Conservation (phyloP, 2,329 filamentous ascomycete genomes). For the Epichloe gansuensis region DNA sequence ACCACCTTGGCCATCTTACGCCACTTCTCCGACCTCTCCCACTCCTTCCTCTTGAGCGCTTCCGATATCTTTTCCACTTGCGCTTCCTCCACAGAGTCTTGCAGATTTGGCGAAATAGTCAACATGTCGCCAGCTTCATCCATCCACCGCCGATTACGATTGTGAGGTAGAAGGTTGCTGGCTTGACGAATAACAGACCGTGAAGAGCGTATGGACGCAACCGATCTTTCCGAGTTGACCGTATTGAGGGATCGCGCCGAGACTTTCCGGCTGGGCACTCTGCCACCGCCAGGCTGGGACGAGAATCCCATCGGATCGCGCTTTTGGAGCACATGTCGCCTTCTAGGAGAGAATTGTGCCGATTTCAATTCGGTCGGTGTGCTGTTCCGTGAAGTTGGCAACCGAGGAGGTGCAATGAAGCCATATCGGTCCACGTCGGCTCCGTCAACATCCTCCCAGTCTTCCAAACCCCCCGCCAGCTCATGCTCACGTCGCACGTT, state of each 20-base stretch:
- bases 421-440: conserved; percentile 54
- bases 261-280: conserved; percentile 39
- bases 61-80: conserved; percentile 39
- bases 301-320: conserved; percentile 24
- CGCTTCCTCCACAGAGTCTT: conserved; percentile 43
- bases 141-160: conserved; percentile 46
- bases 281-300: conserved; percentile 25
- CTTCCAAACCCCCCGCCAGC: conserved; percentile 49
- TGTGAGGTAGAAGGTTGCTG: conserved; percentile 46
- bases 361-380: conserved; percentile 30
- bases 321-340: conserved; percentile 31
- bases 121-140: conserved; percentile 58
- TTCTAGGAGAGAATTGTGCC: conserved; percentile 31
- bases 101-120: conserved; percentile 42
- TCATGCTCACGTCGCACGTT: conserved; percentile 28
- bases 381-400: conserved; percentile 26
- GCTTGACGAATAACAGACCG: conserved; percentile 44
- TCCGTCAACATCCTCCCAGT: conserved; percentile 52
- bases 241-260: conserved; percentile 47
- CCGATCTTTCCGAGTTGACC: conserved; percentile 39
- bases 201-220: conserved; percentile 38
- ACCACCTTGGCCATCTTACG: conserved; percentile 50
- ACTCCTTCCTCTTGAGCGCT: conserved; percentile 48
- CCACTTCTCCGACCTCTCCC: conserved; percentile 52
- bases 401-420: conserved; percentile 42